Conservation (phyloP, 352 stramenopile species). For the Phytophthora melonis region DNA sequence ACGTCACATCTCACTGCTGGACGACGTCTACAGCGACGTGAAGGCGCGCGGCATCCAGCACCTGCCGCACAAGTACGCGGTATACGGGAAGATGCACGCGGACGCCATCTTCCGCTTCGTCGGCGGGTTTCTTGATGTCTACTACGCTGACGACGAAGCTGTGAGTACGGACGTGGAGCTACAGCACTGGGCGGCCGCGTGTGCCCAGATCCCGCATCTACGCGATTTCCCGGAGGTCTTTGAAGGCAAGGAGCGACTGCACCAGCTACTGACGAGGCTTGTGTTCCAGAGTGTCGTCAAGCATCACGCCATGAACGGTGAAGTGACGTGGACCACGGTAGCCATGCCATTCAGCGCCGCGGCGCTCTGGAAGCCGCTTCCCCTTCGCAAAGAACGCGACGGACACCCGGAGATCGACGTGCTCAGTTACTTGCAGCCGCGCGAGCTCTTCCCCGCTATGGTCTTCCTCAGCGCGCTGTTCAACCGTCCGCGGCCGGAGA, state of each 20-base stretch:
- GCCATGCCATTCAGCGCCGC: conserved; percentile 53
- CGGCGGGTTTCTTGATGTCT: conserved; percentile 33
- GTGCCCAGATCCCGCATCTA: conserved; percentile 38
- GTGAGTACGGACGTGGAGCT: conserved; percentile 48
- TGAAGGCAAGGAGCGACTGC: conserved; percentile 18
- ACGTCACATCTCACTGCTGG: conserved; percentile 29
- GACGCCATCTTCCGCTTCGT: conserved; percentile 41
- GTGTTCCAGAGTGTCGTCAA: conserved; percentile 55
- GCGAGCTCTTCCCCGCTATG: conserved; percentile 33
- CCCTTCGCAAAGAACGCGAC: conserved; percentile 35
- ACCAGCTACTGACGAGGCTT: conserved; percentile 41
- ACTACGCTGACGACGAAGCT: conserved; percentile 39
- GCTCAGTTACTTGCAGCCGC: conserved; percentile 37
- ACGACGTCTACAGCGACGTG: conserved; percentile 38
- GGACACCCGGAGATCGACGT: conserved; percentile 39
- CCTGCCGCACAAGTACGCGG: conserved; percentile 48
- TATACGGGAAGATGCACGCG: conserved; percentile 46
- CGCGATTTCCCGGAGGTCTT: conserved; percentile 37
- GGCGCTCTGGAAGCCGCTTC: conserved; percentile 55
- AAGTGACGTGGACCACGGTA: conserved; percentile 51
- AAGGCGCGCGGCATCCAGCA: conserved; percentile 36
- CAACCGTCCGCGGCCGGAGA: conserved; percentile 35
- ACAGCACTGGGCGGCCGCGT: conserved; percentile 45
- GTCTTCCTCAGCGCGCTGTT: conserved; percentile 46
- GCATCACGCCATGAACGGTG: conserved; percentile 67